A percentile compares a stretch with the other conserved stretches of the same genome.
phyloP scores from a whole-genome alignment of 2,329 filamentous ascomycete species.

The Ophiostoma populinum region DNA sequence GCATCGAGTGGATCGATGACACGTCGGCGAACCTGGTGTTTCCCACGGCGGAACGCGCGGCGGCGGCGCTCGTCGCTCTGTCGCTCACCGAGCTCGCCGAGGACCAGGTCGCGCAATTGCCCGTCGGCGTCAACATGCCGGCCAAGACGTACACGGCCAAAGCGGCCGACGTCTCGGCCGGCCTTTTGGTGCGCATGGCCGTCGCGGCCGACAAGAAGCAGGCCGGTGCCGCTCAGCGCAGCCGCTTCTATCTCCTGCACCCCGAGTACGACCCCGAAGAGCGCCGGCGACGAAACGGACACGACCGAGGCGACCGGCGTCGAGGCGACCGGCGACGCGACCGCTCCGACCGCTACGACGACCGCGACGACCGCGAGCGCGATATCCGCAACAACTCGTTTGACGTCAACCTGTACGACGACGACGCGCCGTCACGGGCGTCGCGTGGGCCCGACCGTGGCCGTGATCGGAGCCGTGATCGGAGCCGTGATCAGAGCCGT shows the following conservation, averaged over 20 bases:
- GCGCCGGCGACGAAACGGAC: constrained; percentile 36
- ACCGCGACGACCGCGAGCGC: constrained; percentile 20
- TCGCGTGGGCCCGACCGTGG: constrained; percentile 8
- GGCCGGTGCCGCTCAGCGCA: constrained; percentile 59
- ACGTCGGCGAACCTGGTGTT: constrained; percentile 78
- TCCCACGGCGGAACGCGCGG: constrained; percentile 31
- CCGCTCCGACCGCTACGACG: constrained; percentile 14
- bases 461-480: constrained; percentile 11
- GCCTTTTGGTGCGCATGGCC: constrained; percentile 57
- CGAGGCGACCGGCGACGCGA: constrained; percentile 42
- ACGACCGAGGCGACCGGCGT: constrained; percentile 20
- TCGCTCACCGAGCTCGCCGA: constrained; percentile 17
- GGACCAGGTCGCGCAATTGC: constrained; percentile 36
- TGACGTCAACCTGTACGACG: constrained; percentile 50
- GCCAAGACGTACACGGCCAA: constrained; percentile 53
- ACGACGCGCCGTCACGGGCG: constrained; percentile 19
- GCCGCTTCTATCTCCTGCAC: constrained; percentile 82
- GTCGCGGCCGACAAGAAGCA: constrained; percentile 64
- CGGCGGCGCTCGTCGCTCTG: constrained; percentile 31
- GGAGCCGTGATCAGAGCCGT: background rate
- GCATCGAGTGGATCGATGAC: constrained; percentile 91
- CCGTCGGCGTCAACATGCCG: constrained; percentile 44
- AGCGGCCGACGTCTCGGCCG: constrained; percentile 50
- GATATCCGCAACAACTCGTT: constrained; percentile 38
- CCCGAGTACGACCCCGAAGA: constrained; percentile 76